Percentiles rank a stretch among this genome's conserved stretches.
These are phyloP conservation scores for Crithidia thermophila DNA, from an alignment of 208 protist genomes.

Conservation along the genomic window DNA sequence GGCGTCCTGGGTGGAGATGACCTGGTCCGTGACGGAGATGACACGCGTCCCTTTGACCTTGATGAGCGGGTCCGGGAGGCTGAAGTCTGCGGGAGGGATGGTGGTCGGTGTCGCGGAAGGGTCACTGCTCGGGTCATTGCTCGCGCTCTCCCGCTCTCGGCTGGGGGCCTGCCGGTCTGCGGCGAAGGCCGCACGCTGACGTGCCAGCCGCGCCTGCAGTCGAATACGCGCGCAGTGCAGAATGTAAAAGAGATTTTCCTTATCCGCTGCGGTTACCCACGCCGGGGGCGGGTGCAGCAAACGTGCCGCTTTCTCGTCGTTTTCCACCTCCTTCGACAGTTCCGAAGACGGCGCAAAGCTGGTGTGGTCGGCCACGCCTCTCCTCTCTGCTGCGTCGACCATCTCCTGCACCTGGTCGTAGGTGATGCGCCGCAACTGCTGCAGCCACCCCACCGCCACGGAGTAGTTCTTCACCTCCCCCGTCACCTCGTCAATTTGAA, in stretches of 20 bases:
- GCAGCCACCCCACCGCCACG: constrained; percentile 76
- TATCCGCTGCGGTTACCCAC: constrained; percentile 64
- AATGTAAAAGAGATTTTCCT: constrained; percentile 50
- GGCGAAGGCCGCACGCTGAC: constrained; percentile 16
- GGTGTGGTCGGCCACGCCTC: neutral
- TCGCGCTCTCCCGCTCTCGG: neutral
- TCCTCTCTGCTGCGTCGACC: constrained; percentile 33
- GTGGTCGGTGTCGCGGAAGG: neutral
- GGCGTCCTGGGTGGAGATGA: constrained; percentile 80
- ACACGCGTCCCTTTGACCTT: constrained; percentile 63
- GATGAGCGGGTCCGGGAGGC: constrained; percentile 79
- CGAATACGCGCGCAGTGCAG: constrained; percentile 52
- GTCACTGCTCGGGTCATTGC: neutral
- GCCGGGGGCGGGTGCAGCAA: constrained; percentile 33
- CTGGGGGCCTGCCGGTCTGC: too few relatives aligned
- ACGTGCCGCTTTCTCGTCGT: neutral
- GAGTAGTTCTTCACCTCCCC: constrained; percentile 78
- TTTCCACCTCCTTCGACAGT: neutral
- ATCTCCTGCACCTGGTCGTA: constrained; percentile 85
- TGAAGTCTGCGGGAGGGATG: constrained; percentile 42
- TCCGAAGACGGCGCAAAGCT: too few relatives aligned
- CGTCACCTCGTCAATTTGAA: constrained; percentile 69
- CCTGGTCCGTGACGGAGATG: constrained; percentile 70
- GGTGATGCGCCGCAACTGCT: constrained; percentile 81
- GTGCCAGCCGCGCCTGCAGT: constrained; percentile 44